Evolutionary conservation across 148 eudicot species (phyloP).

Genomic region (Cornus controversa): DNA sequence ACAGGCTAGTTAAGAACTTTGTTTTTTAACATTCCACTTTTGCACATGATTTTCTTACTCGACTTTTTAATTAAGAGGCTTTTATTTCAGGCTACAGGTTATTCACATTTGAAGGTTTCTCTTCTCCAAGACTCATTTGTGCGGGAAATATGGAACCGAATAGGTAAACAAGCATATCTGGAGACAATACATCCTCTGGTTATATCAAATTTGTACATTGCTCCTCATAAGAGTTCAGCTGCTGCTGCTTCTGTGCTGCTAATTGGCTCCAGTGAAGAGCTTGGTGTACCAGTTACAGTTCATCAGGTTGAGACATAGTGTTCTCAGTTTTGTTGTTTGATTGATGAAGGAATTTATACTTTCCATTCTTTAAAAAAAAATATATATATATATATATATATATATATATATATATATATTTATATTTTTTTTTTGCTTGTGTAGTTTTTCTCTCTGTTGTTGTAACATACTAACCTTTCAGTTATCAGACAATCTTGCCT

Average conservation of each 20-base stretch:
- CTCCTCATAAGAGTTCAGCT: constrained; percentile 78
- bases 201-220: constrained; percentile 61
- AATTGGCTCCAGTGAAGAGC: constrained; percentile 96
- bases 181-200: constrained; percentile 76
- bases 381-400: too few species aligned
- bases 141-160: constrained; percentile 75
- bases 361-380: background rate
- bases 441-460: background rate
- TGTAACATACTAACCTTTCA: constrained; percentile 23
- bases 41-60: background rate
- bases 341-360: background rate
- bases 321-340: constrained; percentile 6
- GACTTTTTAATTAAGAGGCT: constrained; percentile 22
- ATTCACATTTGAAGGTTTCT: constrained; percentile 88
- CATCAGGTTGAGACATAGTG: constrained; percentile 61
- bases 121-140: constrained; percentile 98
- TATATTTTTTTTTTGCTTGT: background rate
- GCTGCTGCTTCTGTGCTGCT: constrained; percentile 89
- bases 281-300: constrained; percentile 82
- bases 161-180: constrained; percentile 82
- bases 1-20: constrained; percentile 66
- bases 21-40: constrained; percentile 8
- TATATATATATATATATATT: too few species aligned
- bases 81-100: constrained; percentile 72
- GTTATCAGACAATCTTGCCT: constrained; percentile 86